These are phyloP conservation scores for Metschnikowia hibisci DNA, from an alignment of 805 yeast species.

Conservation along the genomic window DNA sequence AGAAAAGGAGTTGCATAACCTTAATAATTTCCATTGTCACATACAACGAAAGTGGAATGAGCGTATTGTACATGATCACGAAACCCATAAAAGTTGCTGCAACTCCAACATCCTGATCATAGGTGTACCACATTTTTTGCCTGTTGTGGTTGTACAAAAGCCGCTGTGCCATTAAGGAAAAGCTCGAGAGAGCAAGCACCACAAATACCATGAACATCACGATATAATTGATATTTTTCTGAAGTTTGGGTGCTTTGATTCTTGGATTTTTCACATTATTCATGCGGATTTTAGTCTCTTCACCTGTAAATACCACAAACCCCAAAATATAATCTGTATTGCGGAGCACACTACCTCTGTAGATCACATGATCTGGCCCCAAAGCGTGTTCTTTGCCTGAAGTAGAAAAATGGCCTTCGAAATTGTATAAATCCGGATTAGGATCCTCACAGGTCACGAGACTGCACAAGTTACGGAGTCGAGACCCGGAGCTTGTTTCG, in stretches of 20 bases:
- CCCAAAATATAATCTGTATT: slow-evolving; percentile 77
- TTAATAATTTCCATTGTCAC: slow-evolving; percentile 96
- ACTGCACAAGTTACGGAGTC: slow-evolving; percentile 48
- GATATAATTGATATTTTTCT: slow-evolving; percentile 73
- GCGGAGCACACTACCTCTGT: slow-evolving; percentile 85
- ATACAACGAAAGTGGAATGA: slow-evolving; percentile 90
- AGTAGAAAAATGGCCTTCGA: slow-evolving; percentile 68
- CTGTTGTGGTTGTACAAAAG: slow-evolving; percentile 41
- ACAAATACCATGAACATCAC: slow-evolving; percentile 84
- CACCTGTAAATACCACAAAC: slow-evolving; percentile 87
- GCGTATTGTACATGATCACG: slow-evolving; percentile 93
- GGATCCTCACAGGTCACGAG: slow-evolving; percentile 82
- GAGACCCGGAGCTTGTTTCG: slow-evolving; percentile 45
- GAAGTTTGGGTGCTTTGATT: slow-evolving; percentile 90
- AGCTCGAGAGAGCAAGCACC: slow-evolving; percentile 69
- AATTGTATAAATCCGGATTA: slow-evolving; percentile 83
- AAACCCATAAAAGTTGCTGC: slow-evolving; percentile 94
- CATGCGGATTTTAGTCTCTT: slow-evolving; percentile 93
- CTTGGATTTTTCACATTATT: slow-evolving; percentile 88
- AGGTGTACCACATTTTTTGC: slow-evolving; percentile 65
- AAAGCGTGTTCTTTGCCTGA: slow-evolving; percentile 48
- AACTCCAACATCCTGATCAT: slow-evolving; percentile 69
- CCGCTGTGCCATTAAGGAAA: slow-evolving; percentile 78
- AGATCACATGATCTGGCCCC: slow-evolving; percentile 77
- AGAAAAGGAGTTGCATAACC: slow-evolving; percentile 72